Evolutionary conservation across 2,329 filamentous ascomycete species (phyloP), one percentile per base, ranked within the genome.

Genomic region (Nemania diffusa): DNA sequence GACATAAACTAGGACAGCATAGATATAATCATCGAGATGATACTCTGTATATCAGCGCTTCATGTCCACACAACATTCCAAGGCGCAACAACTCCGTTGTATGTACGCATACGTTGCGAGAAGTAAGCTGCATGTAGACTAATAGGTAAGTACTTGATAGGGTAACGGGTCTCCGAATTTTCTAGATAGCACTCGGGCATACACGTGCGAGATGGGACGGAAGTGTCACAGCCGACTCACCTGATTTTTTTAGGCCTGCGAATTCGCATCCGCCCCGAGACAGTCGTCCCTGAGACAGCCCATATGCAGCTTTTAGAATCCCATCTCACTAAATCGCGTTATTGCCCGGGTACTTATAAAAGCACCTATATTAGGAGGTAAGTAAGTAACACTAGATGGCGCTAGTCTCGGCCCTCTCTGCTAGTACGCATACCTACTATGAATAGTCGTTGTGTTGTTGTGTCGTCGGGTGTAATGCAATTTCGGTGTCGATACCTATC

Each of bases 81-180:
- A 40, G 13, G 8, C n/a, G n/a, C n/a, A n/a, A 40, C 15, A 40
- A 20, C 9, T 32, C 17, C 53, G 24, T 32, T 27, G 40, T 13
- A 32, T 17, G 48, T 46, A 55, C n/a, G 40, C 40, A 37, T 46
- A 55, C n/a, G 40, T 17, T n/a, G 40, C 17, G 40, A 44, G 27
- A 34, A 40, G 58, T 44, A 55, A 15, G 40, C 40, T 53, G 52
- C 53, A 53, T 62, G 64, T 52, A 7, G 6, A 20, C 13, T 42
- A 65, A 63, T 55, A 58, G 62, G 60, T 34, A 55, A 62, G 56
- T 44, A 55, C 59, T 63, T 58, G 46, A 62, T 66, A 55, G 55
- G 58, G 42, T 29, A 57, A 51, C 52, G 13, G 1, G 52, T 58
- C 64, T 58, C 64, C 64, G 63, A 53, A 51, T 50, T 55, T 56